phyloP scores from a whole-genome alignment of 805 yeast genomes.

The Cyberlindnera samutprakarnensis region DNA sequence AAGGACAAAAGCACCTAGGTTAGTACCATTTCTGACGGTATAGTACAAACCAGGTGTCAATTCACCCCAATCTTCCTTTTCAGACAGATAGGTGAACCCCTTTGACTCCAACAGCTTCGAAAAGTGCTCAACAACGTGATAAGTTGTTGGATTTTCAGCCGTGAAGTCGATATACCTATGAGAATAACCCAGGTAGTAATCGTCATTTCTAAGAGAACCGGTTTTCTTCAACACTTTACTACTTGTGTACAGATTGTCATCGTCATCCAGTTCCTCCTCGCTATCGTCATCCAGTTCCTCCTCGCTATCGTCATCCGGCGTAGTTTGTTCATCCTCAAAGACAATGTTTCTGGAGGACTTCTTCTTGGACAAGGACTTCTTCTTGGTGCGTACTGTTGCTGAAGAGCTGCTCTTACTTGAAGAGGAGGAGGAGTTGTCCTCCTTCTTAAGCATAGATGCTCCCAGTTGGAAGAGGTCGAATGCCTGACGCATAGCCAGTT shows the following conservation, averaged over 20 bases:
- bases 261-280: slow-evolving; percentile 4
- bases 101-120: slow-evolving; percentile 38
- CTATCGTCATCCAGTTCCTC: too few species aligned
- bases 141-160: slow-evolving; percentile 64
- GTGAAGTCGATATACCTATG: slow-evolving; percentile 66
- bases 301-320: slow-evolving; percentile 19
- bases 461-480: slow-evolving; percentile 20
- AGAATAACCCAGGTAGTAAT: slow-evolving; percentile 25
- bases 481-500: slow-evolving; percentile 19
- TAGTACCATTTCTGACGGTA: slow-evolving; percentile 62
- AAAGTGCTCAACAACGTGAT: slow-evolving; percentile 56
- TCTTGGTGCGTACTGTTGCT: slow-evolving; percentile 2
- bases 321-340: slow-evolving; percentile 14
- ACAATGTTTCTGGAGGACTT: not conserved
- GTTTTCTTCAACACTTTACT: too few species aligned
- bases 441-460: slow-evolving; percentile 14
- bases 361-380: not conserved
- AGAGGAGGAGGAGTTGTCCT: not conserved
- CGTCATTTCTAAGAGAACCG: slow-evolving; percentile 1
- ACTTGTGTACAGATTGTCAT: not conserved
- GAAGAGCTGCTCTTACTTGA: slow-evolving; percentile 1
- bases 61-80: slow-evolving; percentile 38
- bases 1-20: slow-evolving; percentile 60
- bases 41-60: slow-evolving; percentile 47
- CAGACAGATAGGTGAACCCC: slow-evolving; percentile 62